phyloP scores from a whole-genome alignment of 495 filamentous ascomycete species.

The Xylaria venustula region DNA sequence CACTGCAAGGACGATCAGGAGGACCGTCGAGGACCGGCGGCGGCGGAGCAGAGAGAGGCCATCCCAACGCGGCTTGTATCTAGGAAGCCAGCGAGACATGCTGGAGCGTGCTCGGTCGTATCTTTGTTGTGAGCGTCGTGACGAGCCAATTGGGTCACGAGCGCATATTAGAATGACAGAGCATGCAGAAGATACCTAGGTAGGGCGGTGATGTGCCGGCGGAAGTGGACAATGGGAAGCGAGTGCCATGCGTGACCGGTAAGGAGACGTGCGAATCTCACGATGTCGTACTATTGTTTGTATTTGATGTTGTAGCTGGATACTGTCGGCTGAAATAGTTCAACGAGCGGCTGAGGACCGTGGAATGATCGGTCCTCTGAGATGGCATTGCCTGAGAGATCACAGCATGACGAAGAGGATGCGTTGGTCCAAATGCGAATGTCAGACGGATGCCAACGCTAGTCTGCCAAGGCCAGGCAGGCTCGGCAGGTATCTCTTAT shows the following conservation, averaged over 20 bases:
- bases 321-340: not conserved
- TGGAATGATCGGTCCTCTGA: not conserved
- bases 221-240: not conserved
- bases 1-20: conserved; percentile 24
- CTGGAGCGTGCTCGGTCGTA: not conserved
- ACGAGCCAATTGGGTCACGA: not conserved
- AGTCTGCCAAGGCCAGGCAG: no score
- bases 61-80: not conserved
- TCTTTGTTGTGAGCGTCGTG: not conserved
- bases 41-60: conserved; percentile 21
- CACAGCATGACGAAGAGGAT: not conserved
- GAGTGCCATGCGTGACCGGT: not conserved
- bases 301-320: no score
- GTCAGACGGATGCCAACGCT: no score
- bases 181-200: not conserved
- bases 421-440: no score
- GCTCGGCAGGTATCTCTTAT: no score
- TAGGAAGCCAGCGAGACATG: conserved; percentile 8
- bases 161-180: conserved; percentile 1
- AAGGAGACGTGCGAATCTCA: not conserved
- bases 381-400: not conserved
- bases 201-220: not conserved
- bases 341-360: conserved; percentile 6
- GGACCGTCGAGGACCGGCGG: conserved; percentile 19
- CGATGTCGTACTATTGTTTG: no score